These are phyloP conservation scores for Colletotrichum theobromicola DNA, from an alignment of 2,329 filamentous ascomycete genomes.

Conservation along the genomic window DNA sequence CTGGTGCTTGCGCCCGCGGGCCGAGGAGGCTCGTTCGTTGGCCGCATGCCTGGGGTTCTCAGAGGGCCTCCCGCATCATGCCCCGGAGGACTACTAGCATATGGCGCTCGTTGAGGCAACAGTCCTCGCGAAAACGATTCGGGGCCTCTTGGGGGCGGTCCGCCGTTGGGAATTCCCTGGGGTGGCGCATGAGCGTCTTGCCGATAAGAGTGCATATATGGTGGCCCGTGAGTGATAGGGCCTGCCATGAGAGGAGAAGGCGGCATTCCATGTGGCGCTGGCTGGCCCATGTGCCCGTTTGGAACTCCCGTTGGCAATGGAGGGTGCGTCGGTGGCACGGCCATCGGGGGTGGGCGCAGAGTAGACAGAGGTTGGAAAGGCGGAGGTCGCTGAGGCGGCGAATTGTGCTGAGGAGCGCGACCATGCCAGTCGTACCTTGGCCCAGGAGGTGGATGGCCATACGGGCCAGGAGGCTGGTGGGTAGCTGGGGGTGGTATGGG, in stretches of 20 bases:
- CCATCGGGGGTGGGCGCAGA: constrained; percentile 55
- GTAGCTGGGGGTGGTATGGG: constrained; percentile 38
- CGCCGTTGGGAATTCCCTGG: constrained; percentile 41
- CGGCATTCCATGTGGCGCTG: constrained; percentile 50
- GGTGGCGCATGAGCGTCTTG: constrained; percentile 29
- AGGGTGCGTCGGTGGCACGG: constrained; percentile 46
- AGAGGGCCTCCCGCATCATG: constrained; percentile 26
- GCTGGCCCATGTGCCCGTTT: constrained; percentile 44
- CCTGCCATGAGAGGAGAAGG: constrained; percentile 47
- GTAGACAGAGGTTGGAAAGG: constrained; percentile 43
- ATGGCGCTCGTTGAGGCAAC: constrained; percentile 45
- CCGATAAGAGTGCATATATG: constrained; percentile 37
- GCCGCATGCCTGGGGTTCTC: constrained; percentile 25
- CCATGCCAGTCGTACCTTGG: constrained; percentile 49
- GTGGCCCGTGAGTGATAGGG: constrained; percentile 36
- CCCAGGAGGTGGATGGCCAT: constrained; percentile 26
- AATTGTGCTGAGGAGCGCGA: constrained; percentile 54
- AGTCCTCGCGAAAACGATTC: constrained; percentile 53
- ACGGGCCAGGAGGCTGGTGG: constrained; percentile 40
- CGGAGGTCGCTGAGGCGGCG: constrained; percentile 48
- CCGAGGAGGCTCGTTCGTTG: constrained; percentile 30
- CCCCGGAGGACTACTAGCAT: constrained; percentile 49
- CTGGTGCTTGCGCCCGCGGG: constrained; percentile 73
- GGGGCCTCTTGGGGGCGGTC: constrained; percentile 44
- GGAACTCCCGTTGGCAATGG: constrained; percentile 46